Base-by-base conservation (phyloP, 2,329 filamentous ascomycete species). In the Cordyceps sp. region DNA sequence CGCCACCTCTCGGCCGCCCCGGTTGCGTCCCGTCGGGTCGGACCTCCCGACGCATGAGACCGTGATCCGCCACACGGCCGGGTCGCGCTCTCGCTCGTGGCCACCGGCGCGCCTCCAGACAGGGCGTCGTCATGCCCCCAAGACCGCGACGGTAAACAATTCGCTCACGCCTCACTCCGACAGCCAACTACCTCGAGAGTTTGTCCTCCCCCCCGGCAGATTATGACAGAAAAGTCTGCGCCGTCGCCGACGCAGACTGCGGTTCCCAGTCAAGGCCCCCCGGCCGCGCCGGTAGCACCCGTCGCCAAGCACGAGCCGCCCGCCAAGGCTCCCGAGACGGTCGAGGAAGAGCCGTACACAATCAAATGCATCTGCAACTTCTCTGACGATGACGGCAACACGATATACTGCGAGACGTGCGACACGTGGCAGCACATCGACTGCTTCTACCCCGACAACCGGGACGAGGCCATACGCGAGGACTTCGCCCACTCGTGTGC, bases 321-420 rank as follows among this genome's bases (percentile, higher is more conserved):
- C 36, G 55, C 54, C 35, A 63, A 18, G 26, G 32, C 64, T 55
- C 54, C 56, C 43, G 66, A 77, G 56, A 53, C 57, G 35, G 57
- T 53, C 37, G 73, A 77, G 47, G 80, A 86, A 57, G 80, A 88
- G 56, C 79, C 79, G 14, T 93, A 92, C 55, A 92, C 83, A 37
- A 94, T 96, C 62, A 93, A 92, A 66, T 98, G 90, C 69, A 93
- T 96, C 46, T 98, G 90, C 61, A 76, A 76, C 53, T 94, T 80
- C 57, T 64, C 74, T 53, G 85, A 93, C 62, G 90, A 98, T 65
- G 90, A 98, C 64, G 90, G 90, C 57, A 88, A 83, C 57, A 98
- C 90, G 37, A 92, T 98, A 39, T 84, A 86, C 57, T 98, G 90
- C 66, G 90, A 96, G 53, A 73, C 68, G 36, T 98, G 90, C 65